Percentiles rank a stretch among this genome's conserved stretches.
phyloP scores from a whole-genome alignment of 345 rosid genomes.

The Salix caprea region DNA sequence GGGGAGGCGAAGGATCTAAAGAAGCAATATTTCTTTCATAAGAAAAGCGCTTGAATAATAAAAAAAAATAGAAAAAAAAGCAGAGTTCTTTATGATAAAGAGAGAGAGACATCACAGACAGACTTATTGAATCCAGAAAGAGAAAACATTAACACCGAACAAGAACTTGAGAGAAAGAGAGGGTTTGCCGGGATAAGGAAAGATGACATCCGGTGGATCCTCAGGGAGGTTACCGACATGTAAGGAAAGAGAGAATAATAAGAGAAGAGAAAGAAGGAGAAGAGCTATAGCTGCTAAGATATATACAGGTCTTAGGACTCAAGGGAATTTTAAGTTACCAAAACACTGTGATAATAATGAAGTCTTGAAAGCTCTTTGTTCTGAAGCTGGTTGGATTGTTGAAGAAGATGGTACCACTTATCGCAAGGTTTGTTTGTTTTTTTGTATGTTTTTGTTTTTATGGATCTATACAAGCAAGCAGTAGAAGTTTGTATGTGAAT shows the following conservation, averaged over 20 bases:
- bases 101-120: not conserved
- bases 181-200: slow-evolving; percentile 2
- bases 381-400: slow-evolving; percentile 36
- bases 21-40: not conserved
- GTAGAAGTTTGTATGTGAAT: not conserved
- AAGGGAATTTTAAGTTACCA: slow-evolving; percentile 28
- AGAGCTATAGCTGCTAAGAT: slow-evolving; percentile 37
- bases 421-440: slow-evolving; percentile 24
- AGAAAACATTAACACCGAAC: not conserved
- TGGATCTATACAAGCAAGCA: slow-evolving; percentile 9
- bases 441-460: not conserved
- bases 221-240: slow-evolving; percentile 31
- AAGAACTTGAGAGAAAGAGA: not conserved
- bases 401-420: slow-evolving; percentile 34
- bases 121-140: not conserved
- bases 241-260: slow-evolving; percentile 35
- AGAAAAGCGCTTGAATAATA: not conserved
- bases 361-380: slow-evolving; percentile 33
- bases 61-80: slow-evolving; percentile 19
- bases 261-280: slow-evolving; percentile 31
- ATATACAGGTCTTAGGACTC: slow-evolving; percentile 28
- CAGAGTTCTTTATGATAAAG: slow-evolving; percentile 14
- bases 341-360: slow-evolving; percentile 37
- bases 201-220: slow-evolving; percentile 31
- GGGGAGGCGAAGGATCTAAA: not conserved